A percentile compares a stretch with the other conserved stretches of the same genome.
Conservation (phyloP, 2,329 filamentous ascomycete species). For the Diaporthe capsici region DNA sequence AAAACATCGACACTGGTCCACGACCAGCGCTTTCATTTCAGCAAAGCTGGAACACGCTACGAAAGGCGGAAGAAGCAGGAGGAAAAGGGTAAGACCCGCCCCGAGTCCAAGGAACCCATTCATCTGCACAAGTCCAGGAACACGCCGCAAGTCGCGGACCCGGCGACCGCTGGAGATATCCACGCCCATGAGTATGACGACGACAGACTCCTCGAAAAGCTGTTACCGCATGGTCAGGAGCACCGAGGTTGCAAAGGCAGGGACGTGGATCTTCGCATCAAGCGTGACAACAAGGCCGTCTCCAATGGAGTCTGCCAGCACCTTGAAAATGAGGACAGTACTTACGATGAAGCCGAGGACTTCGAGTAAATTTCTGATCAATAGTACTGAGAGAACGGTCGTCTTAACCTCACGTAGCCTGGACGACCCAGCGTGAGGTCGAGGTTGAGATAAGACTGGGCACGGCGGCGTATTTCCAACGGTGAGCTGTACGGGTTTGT, state of each 20-base stretch:
- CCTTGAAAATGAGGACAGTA: neutral
- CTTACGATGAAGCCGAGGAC: neutral
- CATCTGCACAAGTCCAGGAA: neutral
- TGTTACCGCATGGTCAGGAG: neutral
- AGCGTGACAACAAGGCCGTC: constrained; percentile 8
- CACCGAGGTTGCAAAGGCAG: neutral
- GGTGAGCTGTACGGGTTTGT: neutral
- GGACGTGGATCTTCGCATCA: constrained; percentile 1
- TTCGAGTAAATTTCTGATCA: neutral
- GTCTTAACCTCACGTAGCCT: neutral
- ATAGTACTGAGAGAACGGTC: neutral
- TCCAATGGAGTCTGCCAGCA: neutral
- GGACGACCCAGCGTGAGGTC: neutral
- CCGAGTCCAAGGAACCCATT: neutral
- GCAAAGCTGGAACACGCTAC: neutral
- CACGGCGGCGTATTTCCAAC: neutral
- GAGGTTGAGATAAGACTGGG: neutral
- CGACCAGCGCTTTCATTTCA: neutral
- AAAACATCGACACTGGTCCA: neutral
- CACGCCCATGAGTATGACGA: neutral
- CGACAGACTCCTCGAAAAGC: neutral
- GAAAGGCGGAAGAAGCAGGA: neutral
- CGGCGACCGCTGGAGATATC: neutral
- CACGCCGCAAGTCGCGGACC: neutral
- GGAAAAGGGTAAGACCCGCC: neutral